These are phyloP conservation scores for Clitopilus passeckerianus DNA, from an alignment of 768 basidiomycete species.

Conservation along the genomic window DNA sequence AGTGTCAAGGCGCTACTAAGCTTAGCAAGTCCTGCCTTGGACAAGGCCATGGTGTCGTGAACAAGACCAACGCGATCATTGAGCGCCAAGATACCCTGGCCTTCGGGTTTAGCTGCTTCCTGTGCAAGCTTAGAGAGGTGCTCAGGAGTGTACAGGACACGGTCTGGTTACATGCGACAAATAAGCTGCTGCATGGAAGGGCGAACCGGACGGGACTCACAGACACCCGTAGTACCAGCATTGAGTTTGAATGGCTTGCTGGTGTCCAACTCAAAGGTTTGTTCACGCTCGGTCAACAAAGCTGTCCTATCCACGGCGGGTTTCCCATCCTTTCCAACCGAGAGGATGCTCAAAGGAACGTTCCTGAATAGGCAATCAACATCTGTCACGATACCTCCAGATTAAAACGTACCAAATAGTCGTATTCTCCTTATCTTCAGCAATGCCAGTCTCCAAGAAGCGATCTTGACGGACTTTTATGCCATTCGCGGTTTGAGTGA, in stretches of 20 bases:
- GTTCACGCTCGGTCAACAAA: conserved; percentile 67
- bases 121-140: conserved; percentile 72
- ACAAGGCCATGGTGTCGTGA: conserved; percentile 74
- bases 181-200: conserved; percentile 1
- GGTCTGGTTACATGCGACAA: conserved; percentile 50
- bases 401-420: conserved; percentile 64
- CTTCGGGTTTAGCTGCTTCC: conserved; percentile 58
- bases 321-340: conserved; percentile 56
- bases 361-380: conserved; percentile 42
- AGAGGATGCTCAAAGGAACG: conserved; percentile 72
- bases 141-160: conserved; percentile 82
- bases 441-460: conserved; percentile 83
- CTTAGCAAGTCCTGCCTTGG: conserved; percentile 74
- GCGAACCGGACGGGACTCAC: conserved; percentile 40
- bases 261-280: conserved; percentile 65
- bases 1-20: conserved; percentile 76
- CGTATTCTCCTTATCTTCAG: conserved; percentile 77
- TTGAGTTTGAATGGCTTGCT: conserved; percentile 86
- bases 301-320: conserved; percentile 51
- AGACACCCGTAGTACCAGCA: conserved; percentile 83
- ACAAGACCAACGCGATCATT: conserved; percentile 90
- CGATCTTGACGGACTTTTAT: conserved; percentile 86
- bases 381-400: background rate
- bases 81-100: conserved; percentile 61
- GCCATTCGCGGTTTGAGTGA: conserved; percentile 68